Conservation (phyloP, 2,329 filamentous ascomycete genomes). For the Diaporthe humulicola region DNA sequence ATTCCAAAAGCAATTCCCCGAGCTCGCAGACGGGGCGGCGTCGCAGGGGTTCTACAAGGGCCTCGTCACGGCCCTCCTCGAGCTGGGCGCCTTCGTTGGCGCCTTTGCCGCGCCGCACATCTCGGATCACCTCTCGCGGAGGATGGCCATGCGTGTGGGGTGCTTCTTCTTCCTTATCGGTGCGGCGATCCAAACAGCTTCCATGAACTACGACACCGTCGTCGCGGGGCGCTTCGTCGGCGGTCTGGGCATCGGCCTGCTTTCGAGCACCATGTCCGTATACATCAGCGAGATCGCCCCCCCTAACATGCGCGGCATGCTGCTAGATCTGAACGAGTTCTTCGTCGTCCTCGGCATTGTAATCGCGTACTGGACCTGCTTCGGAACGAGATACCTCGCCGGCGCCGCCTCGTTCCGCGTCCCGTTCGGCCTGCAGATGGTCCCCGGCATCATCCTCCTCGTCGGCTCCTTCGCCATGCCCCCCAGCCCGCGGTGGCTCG, state of each 20-base stretch:
- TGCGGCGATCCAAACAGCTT: conserved; percentile 65
- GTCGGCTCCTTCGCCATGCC: conserved; percentile 60
- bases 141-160: conserved; percentile 65
- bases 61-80: conserved; percentile 57
- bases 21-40: conserved; percentile 17
- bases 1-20: conserved; percentile 27
- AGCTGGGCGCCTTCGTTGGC: conserved; percentile 70
- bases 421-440: conserved; percentile 58
- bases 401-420: conserved; percentile 52
- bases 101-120: conserved; percentile 65
- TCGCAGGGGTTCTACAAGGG: conserved; percentile 34
- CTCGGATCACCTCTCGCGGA: conserved; percentile 65
- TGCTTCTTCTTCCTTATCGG: conserved; percentile 67
- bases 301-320: conserved; percentile 46
- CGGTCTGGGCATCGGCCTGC: conserved; percentile 63
- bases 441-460: conserved; percentile 47
- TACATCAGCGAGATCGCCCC: conserved; percentile 49
- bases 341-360: conserved; percentile 51
- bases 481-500: conserved; percentile 68
- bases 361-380: conserved; percentile 46
- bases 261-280: conserved; percentile 58
- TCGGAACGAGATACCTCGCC: conserved; percentile 42
- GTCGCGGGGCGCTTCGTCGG: conserved; percentile 69
- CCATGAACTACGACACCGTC: conserved; percentile 60
- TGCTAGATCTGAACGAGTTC: conserved; percentile 49